Percentiles rank a stretch among this genome's conserved stretches.
Evolutionary conservation across 345 rosid species (phyloP).

Genomic region (Kernera saxatilis): DNA sequence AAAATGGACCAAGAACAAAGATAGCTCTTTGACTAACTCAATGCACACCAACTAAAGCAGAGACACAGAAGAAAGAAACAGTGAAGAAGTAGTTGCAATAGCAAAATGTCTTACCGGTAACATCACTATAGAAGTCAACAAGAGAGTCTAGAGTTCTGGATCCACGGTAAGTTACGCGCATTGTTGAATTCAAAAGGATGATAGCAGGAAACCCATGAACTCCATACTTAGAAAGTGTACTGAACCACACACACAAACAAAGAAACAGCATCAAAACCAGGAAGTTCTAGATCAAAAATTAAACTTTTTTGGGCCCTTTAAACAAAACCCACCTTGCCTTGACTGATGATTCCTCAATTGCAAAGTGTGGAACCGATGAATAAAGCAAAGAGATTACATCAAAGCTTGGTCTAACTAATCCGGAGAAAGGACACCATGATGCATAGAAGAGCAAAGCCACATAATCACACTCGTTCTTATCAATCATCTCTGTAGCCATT

Average conservation of each 20-base stretch:
- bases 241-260: conserved; percentile 23
- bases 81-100: background rate
- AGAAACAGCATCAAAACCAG: background rate
- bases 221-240: conserved; percentile 79
- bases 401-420: conserved; percentile 56
- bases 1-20: too few species aligned
- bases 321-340: conserved; percentile 57
- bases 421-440: conserved; percentile 86
- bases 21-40: background rate
- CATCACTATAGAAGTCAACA: conserved; percentile 50
- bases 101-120: conserved; percentile 45
- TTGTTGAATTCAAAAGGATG: conserved; percentile 61
- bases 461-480: conserved; percentile 42
- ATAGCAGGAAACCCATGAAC: conserved; percentile 81
- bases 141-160: conserved; percentile 58
- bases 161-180: conserved; percentile 55
- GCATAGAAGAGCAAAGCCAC: conserved; percentile 89
- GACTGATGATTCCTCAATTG: conserved; percentile 65
- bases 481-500: conserved; percentile 50
- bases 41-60: background rate
- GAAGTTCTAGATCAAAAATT: background rate
- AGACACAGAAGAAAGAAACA: background rate
- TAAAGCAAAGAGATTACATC: conserved; percentile 49
- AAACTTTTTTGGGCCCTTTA: background rate
- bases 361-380: conserved; percentile 60